Percentiles rank a stretch among this genome's conserved stretches.
Conservation (phyloP, 352 stramenopile genomes). For the Phytopythium ostracodes region DNA sequence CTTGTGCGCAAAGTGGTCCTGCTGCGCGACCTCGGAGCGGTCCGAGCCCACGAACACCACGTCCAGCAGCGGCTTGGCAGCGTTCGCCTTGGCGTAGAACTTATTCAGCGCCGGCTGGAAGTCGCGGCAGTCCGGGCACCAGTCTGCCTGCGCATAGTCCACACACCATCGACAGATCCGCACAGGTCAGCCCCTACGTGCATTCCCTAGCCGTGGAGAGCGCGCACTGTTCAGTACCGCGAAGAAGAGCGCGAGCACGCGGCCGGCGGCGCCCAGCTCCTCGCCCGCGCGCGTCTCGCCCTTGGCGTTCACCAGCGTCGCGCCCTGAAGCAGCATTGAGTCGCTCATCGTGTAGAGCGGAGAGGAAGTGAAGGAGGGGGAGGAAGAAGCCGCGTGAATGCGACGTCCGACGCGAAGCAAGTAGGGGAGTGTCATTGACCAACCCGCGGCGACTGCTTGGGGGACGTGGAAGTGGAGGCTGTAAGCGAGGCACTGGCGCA, state of each 20-base stretch:
- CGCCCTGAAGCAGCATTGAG: slow-evolving; percentile 37
- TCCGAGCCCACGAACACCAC: slow-evolving; percentile 83
- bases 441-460: background rate
- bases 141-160: slow-evolving; percentile 66
- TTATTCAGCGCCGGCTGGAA: slow-evolving; percentile 77
- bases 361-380: background rate
- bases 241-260: slow-evolving; percentile 76
- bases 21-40: slow-evolving; percentile 44
- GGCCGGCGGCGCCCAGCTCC: slow-evolving; percentile 33
- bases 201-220: background rate
- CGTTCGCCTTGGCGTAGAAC: slow-evolving; percentile 60
- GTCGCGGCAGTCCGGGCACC: slow-evolving; percentile 76
- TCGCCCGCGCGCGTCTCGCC: slow-evolving; percentile 44
- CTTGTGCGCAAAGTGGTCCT: slow-evolving; percentile 63
- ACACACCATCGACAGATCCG: too few relatives aligned
- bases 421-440: background rate
- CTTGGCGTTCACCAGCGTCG: slow-evolving; percentile 53
- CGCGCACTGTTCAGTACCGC: slow-evolving; percentile 25
- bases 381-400: background rate
- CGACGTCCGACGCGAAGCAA: background rate
- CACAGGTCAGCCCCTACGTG: background rate
- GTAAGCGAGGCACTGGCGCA: background rate
- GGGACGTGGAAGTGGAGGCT: background rate
- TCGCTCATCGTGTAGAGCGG: slow-evolving; percentile 23
- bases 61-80: slow-evolving; percentile 32